phyloP scores from a whole-genome alignment of 192 early-diverging fungal species.

The Coemansia javaensis region DNA sequence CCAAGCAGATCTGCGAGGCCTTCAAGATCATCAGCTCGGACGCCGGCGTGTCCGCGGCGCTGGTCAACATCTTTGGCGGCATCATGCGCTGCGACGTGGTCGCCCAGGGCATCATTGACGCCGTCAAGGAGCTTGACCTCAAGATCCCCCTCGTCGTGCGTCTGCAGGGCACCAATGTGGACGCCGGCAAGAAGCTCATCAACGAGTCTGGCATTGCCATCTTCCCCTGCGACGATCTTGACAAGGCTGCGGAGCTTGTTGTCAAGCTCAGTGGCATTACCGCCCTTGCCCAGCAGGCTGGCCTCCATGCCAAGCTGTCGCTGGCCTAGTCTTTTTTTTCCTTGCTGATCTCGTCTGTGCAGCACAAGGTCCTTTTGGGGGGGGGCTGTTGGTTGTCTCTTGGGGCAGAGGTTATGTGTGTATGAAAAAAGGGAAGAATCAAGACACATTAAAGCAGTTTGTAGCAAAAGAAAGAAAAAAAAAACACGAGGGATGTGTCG shows the following conservation, averaged over 20 bases:
- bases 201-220: slow-evolving; percentile 87
- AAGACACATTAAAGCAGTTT: too few species aligned
- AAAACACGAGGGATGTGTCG: too few species aligned
- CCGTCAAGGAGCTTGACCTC: slow-evolving; percentile 85
- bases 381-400: too few species aligned
- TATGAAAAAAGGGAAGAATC: too few species aligned
- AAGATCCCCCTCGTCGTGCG: slow-evolving; percentile 95
- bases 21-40: slow-evolving; percentile 99
- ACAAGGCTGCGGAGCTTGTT: slow-evolving; percentile 76
- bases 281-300: slow-evolving; percentile 46
- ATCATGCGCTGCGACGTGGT: slow-evolving; percentile 99
- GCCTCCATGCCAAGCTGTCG: slow-evolving; percentile 45
- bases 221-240: slow-evolving; percentile 90
- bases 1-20: slow-evolving; percentile 94
- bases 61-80: slow-evolving; percentile 99
- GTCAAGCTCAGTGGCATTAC: slow-evolving; percentile 53
- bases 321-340: slow-evolving; percentile 23
- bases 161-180: slow-evolving; percentile 85
- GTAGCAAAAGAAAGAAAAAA: too few species aligned
- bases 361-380: too few species aligned
- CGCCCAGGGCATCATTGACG: slow-evolving; percentile 96
- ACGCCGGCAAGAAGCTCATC: slow-evolving; percentile 89
- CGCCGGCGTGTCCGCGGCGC: slow-evolving; percentile 90
- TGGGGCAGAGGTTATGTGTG: too few species aligned
- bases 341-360: neutral